A percentile compares a stretch with the other conserved stretches of the same genome.
phyloP scores from a whole-genome alignment of 2,329 filamentous ascomycete genomes.

The Penicillium sp. region DNA sequence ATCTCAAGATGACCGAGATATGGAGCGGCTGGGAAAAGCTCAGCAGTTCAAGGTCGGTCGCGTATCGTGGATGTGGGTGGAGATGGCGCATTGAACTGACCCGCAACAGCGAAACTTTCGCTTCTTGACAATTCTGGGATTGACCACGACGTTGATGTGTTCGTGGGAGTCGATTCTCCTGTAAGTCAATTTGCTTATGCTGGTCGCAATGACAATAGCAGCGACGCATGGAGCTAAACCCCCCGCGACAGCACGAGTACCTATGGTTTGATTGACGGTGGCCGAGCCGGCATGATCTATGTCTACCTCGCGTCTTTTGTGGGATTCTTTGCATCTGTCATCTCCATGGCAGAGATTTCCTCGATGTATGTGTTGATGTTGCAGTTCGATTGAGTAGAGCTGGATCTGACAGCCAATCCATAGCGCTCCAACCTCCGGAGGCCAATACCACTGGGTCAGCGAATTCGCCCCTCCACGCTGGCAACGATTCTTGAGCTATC shows the following conservation, averaged over 20 bases:
- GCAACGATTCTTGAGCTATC: slow-evolving; percentile 40
- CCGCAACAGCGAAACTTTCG: slow-evolving; percentile 41
- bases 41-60: slow-evolving; percentile 49
- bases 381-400: background rate
- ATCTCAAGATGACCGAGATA: slow-evolving; percentile 39
- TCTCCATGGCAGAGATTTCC: slow-evolving; percentile 44
- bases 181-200: slow-evolving; percentile 28
- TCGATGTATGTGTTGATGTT: slow-evolving; percentile 34
- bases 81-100: slow-evolving; percentile 13
- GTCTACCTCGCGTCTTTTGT: slow-evolving; percentile 39
- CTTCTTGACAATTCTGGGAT: slow-evolving; percentile 44
- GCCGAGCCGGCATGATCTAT: slow-evolving; percentile 42
- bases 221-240: slow-evolving; percentile 2
- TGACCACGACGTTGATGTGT: slow-evolving; percentile 44
- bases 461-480: slow-evolving; percentile 39
- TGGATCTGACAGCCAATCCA: background rate
- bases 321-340: slow-evolving; percentile 42
- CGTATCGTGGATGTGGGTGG: background rate
- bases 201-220: background rate
- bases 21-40: slow-evolving; percentile 53
- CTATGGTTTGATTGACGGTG: slow-evolving; percentile 35
- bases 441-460: slow-evolving; percentile 46
- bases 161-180: slow-evolving; percentile 46
- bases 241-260: slow-evolving; percentile 25
- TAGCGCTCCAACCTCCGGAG: slow-evolving; percentile 42